Evolutionary conservation across 1,139 yeast species (phyloP).

Genomic region (Ogataea hybrid): DNA sequence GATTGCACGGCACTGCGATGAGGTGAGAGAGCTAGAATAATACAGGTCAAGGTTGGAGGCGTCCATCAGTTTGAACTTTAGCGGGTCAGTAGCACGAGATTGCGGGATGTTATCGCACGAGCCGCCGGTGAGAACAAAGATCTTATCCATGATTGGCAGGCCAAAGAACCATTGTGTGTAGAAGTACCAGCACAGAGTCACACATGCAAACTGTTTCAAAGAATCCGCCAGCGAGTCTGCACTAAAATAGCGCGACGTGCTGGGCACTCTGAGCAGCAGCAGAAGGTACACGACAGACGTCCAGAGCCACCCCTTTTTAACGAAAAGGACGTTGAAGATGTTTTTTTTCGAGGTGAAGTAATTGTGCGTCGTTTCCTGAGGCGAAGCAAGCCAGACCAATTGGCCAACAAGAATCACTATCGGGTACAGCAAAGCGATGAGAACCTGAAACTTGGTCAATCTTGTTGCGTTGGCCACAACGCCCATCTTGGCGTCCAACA

Average conservation of each 20-base stretch:
- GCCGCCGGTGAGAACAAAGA: conserved; percentile 84
- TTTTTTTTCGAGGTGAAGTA: conserved; percentile 65
- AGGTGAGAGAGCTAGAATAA: conserved; percentile 22
- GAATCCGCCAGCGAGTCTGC: conserved; percentile 27
- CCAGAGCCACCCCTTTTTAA: conserved; percentile 95
- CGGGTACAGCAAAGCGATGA: conserved; percentile 22
- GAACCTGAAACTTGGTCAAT: conserved; percentile 17
- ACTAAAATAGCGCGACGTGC: conserved; percentile 10
- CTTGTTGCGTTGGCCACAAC: conserved; percentile 8
- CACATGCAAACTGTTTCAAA: conserved; percentile 41
- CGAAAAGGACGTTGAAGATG: conserved; percentile 68
- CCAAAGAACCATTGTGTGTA: conserved; percentile 91
- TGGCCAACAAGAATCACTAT: conserved; percentile 27
- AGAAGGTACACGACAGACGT: conserved; percentile 51
- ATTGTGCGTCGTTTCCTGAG: conserved; percentile 38
- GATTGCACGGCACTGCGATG: conserved; percentile 50
- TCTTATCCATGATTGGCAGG: conserved; percentile 82
- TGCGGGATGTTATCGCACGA: conserved; percentile 45
- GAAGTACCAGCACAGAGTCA: conserved; percentile 79
- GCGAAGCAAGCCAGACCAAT: conserved; percentile 27
- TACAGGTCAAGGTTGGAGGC: conserved; percentile 11
- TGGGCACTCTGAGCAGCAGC: conserved; percentile 18
- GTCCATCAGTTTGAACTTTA: conserved; percentile 11
- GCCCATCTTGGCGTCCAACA: conserved; percentile 10
- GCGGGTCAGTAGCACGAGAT: conserved; percentile 4